These are phyloP conservation scores for Metarhizium robertsii DNA, from an alignment of 2,329 filamentous ascomycete species.

Conservation along the genomic window DNA sequence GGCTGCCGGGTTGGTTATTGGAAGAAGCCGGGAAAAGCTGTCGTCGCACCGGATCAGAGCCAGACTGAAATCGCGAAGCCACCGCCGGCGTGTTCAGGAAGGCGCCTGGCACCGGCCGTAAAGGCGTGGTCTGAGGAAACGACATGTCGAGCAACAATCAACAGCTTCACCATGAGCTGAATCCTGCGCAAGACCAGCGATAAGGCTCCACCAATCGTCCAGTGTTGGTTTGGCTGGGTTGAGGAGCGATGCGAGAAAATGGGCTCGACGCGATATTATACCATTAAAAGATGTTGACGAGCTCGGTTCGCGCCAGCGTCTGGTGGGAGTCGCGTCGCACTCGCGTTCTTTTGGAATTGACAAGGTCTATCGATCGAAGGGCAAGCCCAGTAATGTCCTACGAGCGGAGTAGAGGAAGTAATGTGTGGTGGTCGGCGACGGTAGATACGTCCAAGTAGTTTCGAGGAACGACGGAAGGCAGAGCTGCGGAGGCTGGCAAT, in stretches of 20 bases:
- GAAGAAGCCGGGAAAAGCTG: slow-evolving; percentile 36
- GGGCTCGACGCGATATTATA: slow-evolving; percentile 5
- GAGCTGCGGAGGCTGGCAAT: slow-evolving; percentile 4
- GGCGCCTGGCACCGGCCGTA: slow-evolving; percentile 65
- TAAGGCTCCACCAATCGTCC: slow-evolving; percentile 1
- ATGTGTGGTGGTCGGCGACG: background rate
- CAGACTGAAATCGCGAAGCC: slow-evolving; percentile 35
- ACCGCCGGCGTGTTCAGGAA: slow-evolving; percentile 67
- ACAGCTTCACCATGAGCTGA: background rate
- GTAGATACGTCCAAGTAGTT: background rate
- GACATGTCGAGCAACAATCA: slow-evolving; percentile 35
- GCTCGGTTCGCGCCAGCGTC: background rate
- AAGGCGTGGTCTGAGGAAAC: slow-evolving; percentile 51
- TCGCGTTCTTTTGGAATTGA: background rate
- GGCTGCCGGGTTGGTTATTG: slow-evolving; percentile 9
- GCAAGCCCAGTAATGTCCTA: background rate
- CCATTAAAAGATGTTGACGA: slow-evolving; percentile 4
- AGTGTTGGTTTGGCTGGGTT: background rate
- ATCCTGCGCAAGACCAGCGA: background rate
- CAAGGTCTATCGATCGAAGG: background rate
- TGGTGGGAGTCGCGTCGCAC: background rate
- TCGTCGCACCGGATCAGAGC: slow-evolving; percentile 38
- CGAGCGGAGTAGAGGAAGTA: background rate
- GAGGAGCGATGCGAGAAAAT: background rate
- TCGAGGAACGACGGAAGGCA: background rate